Base-by-base conservation (phyloP, 495 filamentous ascomycete species). In the Penicillium dipodomyicola region DNA sequence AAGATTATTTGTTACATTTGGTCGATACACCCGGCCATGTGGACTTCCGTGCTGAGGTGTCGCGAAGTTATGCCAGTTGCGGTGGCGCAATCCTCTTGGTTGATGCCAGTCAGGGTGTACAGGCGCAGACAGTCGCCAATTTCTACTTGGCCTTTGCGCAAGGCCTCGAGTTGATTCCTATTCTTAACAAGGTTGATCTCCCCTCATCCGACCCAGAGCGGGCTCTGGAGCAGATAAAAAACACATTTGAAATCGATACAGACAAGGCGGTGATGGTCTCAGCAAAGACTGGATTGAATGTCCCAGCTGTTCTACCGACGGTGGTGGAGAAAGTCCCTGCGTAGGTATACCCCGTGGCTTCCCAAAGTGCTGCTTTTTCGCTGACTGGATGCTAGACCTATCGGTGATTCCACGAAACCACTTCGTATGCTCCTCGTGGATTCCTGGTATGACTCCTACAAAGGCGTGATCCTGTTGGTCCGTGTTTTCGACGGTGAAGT, bases 21-120 rank as follows among this genome's bases (percentile, higher is more conserved):
- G 92, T 98, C 48, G 94, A 98, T 73, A 98, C 94, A 0, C 94
- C 94, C 11, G 94, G 94, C 9, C 94, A 98, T 77, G 94, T 98
- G 41, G 94, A 98, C 72, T 98, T 98, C 72, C 84, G 94, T 35
- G 92, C 94, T 35, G 94, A 98, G 65, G 94, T 98, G 5, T 91
- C 90, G 33, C 82, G 95, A 45, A 95, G 90, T 57, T 98, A 97
- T 74, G 92, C 94, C 27, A 91, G 87, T 58, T 97, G 95, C 69
- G 94, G 93, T 55, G 95, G 95, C 56, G 94, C 95, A 7, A 68
- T 98, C 45, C 78, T 98, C 25, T 78, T 98, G 5, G 94, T 98
- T 0, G 94, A 98, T 80, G 93, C 91, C 1, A 90, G 87, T 61
- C 92, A 97, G 70, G 92, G 92, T 22, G 82, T 97, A 10, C 92